Conservation (phyloP, 2,329 filamentous ascomycete species). For the Zymoseptoria tritici region DNA sequence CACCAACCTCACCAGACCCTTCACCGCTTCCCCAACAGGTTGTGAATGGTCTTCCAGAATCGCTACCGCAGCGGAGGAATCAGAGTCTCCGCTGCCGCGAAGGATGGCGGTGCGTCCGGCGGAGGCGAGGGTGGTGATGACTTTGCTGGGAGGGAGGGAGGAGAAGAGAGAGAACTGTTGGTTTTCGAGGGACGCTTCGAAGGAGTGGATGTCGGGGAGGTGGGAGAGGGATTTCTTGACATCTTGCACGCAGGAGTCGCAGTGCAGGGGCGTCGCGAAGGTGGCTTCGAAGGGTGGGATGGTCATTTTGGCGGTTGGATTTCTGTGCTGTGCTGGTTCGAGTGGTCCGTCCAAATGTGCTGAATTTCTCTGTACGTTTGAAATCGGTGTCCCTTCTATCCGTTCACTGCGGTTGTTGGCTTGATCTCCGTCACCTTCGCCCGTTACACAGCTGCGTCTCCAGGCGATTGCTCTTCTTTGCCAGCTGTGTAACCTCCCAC, state of each 20-base stretch:
- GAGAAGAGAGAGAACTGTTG: conserved; percentile 75
- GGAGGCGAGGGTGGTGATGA: conserved; percentile 85
- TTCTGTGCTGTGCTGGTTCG: too few relatives aligned
- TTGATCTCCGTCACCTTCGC: too few relatives aligned
- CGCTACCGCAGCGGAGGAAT: conserved; percentile 86
- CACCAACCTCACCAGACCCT: conserved; percentile 87
- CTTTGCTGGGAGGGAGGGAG: conserved; percentile 71
- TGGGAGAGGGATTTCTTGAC: conserved; percentile 72
- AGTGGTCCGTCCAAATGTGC: too few relatives aligned
- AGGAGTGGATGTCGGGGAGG: conserved; percentile 48
- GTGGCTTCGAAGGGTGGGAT: conserved; percentile 59
- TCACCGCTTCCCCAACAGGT: conserved; percentile 58
- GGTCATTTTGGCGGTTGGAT: too few relatives aligned
- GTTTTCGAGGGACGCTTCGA: conserved; percentile 44
- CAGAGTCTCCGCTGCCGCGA: conserved; percentile 74
- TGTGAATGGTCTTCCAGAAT: conserved; percentile 80
- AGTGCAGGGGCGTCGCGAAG: conserved; percentile 90
- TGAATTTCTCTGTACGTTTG: too few relatives aligned
- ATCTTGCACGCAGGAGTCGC: conserved; percentile 79
- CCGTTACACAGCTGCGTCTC: too few relatives aligned
- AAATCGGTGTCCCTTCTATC: too few relatives aligned
- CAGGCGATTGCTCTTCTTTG: too few relatives aligned
- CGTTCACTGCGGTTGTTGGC: too few relatives aligned
- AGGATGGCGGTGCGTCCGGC: conserved; percentile 93
- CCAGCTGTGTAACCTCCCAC: too few relatives aligned